These are phyloP conservation scores for Thalassia testudinum DNA, from an alignment of 116 monocot species.

Conservation along the genomic window DNA sequence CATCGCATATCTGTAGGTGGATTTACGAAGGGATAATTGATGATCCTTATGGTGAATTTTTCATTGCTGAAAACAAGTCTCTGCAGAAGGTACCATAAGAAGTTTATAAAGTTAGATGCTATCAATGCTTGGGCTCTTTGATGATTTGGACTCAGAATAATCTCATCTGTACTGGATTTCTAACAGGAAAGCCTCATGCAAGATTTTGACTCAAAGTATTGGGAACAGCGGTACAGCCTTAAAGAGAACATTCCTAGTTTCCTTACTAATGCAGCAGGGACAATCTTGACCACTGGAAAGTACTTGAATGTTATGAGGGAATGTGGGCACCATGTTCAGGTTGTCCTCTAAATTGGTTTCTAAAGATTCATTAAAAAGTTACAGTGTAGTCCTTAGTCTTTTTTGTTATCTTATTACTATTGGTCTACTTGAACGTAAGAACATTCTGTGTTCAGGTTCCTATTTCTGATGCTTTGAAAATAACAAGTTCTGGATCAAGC, in stretches of 20 bases:
- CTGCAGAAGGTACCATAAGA: constrained; percentile 59
- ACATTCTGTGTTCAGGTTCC: constrained; percentile 34
- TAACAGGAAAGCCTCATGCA: constrained; percentile 81
- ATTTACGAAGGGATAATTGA: constrained; percentile 94
- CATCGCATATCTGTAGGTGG: constrained; percentile 42
- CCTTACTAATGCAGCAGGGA: constrained; percentile 65
- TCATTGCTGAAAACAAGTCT: constrained; percentile 92
- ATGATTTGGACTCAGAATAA: background rate
- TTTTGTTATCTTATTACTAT: no score
- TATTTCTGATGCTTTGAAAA: constrained; percentile 62
- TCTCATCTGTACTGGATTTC: background rate
- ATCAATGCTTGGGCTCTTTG: background rate
- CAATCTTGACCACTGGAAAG: constrained; percentile 88
- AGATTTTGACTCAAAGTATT: constrained; percentile 95
- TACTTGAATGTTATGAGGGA: constrained; percentile 99
- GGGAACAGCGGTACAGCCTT: constrained; percentile 85
- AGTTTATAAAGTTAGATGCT: background rate
- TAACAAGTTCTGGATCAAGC: constrained; percentile 55
- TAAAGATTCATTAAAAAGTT: no score
- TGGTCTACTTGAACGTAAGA: no score
- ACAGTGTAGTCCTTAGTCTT: no score
- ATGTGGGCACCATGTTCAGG: constrained; percentile 94
- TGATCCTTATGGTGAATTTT: constrained; percentile 93
- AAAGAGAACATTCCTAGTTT: constrained; percentile 89
- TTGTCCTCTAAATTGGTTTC: constrained; percentile 6